Evolutionary conservation across 2,329 filamentous ascomycete genomes (phyloP), one percentile per base, ranked within the genome.

Genomic region (Pseudocercospora musae): DNA sequence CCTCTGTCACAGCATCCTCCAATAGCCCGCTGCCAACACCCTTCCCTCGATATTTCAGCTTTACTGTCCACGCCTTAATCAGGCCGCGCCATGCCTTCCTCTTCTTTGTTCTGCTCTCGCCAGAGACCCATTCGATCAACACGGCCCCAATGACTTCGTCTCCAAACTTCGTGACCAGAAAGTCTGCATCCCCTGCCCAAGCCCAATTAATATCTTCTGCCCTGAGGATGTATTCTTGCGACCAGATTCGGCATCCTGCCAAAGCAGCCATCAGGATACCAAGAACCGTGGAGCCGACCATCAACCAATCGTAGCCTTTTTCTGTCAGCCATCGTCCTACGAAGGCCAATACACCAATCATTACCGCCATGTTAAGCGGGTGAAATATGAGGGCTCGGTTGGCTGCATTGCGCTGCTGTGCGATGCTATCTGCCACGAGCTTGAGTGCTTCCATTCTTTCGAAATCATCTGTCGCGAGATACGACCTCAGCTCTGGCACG

Each of bases 61-160:
- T 82, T 1, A 92, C 90, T 1, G 91, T 94, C 92, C 92, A 96
- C 1, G 90, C 92, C 27, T 90, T 85, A 61, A 96, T 88, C 53
- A 92, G 80, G 8, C 88, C 90, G 65, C 84, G 84, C 57, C 88
- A 89, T 37, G 87, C 85, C 67, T 79, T 79, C 68, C 79, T 78
- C 62, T 79, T 71, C 70, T 76, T 76, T 69, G 78, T 73, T 33
- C 71, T 64, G 53, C 69, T 68, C 78, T 78, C 72, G 72, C 73
- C 75, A 71, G 75, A 78, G 68, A 89, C 84, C 70, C 91, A 84
- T 11, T 87, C 84, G 57, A 96, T 75, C 3, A 95, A 83, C 21
- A 91, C 74, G 0, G 89, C 84, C 3, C 88, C 91, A 65, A 95
- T 88, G 42, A 95, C 78, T 58, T 88, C 84, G 7, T 84, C 78